Evolutionary conservation across 2,329 filamentous ascomycete genomes (phyloP), one percentile per base, ranked within the genome.

Genomic region (Stemphylium vesicarium): DNA sequence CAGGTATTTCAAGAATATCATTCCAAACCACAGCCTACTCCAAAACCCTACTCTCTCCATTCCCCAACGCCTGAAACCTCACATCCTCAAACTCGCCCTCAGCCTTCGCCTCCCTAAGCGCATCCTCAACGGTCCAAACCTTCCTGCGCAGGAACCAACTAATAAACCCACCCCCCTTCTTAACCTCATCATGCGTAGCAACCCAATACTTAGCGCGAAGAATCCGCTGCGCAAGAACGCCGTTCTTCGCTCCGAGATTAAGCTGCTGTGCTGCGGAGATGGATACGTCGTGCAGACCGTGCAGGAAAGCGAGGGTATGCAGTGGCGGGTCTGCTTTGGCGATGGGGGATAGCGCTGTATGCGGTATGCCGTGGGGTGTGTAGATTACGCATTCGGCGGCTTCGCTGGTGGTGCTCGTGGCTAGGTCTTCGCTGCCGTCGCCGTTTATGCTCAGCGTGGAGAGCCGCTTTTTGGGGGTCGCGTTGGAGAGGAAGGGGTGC

Each of bases 191-290:
- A 62, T 89, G 86, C 22, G 87, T 89, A 0, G 81, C 81, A 15
- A 89, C 73, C 87, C 86, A 89, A 63, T 88, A 89, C 60, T 77
- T 81, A 0, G 85, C 83, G 2, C 78, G 75, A 26, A 84, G 71
- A 4, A 81, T 71, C 13, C 78, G 72, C 53, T 85, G 85, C 3
- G 84, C 83, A 53, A 82, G 77, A 13, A 88, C 71, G 0, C 84
- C 87, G 63, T 88, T 89, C 54, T 83, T 77, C 0, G 81, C 86
- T 2, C 87, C 87, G 13, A 88, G 79, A 57, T 89, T 89, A 31
- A 88, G 75, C 69, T 88, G 85, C 65, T 84, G 81, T 16, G 75
- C 71, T 4, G 70, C 66, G 1, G 75, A 75, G 16, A 84, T 72
- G n/a, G 78, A 78, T 4, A 89, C 82, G 61, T 88, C 84, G 63